Evolutionary conservation across 306 rosid genomes (phyloP), one percentile per base, ranked within the genome.

Genomic region (Fragaria iinumae): DNA sequence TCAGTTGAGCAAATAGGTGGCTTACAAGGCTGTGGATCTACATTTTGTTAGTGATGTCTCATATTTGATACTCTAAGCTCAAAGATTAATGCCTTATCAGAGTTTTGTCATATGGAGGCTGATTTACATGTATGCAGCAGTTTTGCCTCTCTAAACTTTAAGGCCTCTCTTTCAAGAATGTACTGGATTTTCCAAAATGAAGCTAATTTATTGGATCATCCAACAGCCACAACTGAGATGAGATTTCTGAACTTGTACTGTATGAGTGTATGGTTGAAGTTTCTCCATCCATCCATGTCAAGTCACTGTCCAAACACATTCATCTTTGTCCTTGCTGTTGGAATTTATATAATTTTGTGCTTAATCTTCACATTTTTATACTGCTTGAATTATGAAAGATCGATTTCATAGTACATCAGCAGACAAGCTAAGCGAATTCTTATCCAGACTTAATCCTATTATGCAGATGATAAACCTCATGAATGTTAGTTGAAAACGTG

Each of bases 361-460:
- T 41, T 69, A 7, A 52, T 60, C 25, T 34, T 34, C 44, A 18
- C 57, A 10, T 11, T n/a, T 47, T 12, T 63, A 32, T 32, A 18
- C 12, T 4, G 2, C 4, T 55, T 29, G 20, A 27, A 21, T 73
- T 56, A 13, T 56, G 50, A 14, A 8, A 13, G 21, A 14, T 70
- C 14, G 9, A 34, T 18, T 17, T 71, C 50, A 0, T 70, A 68
- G 60, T 8, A 18, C 59, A 4, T 29, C 74, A 48, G 8, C 44
- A 20, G 27, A 70, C 74, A 29, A 29, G 10, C 74, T 27, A 49
- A 23, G 77, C 27, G 25, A 68, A 67, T 29, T 59, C 76, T 69
- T 63, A 73, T 73, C 73, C 32, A 65, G 25, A 64, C 45, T 64
- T 32, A 3, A 5, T 34, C 18, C 20, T 64, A 16, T 64, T 36